Conservation (phyloP, 345 rosid genomes). For the Anastatica hierochuntica region DNA sequence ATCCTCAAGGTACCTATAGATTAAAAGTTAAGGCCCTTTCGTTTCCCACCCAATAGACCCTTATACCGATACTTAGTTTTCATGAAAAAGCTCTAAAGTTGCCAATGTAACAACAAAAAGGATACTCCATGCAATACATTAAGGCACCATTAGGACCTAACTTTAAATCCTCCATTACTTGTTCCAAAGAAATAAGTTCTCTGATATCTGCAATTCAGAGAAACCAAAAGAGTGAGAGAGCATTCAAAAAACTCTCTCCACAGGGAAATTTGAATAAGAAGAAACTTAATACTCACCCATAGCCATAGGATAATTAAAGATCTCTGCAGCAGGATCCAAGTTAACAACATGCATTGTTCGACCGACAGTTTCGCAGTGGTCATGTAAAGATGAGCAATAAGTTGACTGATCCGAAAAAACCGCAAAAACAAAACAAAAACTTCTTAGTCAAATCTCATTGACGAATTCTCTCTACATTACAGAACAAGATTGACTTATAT, state of each 20-base stretch:
- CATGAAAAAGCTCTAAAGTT: too few species aligned
- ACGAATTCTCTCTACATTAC: background rate
- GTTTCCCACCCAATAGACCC: too few species aligned
- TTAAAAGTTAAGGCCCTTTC: constrained; percentile 36
- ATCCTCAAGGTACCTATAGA: constrained; percentile 61
- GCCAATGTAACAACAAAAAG: constrained; percentile 16
- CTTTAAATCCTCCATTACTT: constrained; percentile 85
- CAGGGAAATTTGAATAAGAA: background rate
- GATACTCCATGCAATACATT: constrained; percentile 96
- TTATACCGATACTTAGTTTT: too few species aligned
- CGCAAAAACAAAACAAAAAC: background rate
- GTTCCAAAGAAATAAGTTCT: constrained; percentile 77
- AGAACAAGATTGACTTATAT: background rate
- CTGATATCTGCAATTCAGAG: constrained; percentile 59
- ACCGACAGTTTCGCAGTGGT: constrained; percentile 56
- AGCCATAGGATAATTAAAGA: constrained; percentile 82
- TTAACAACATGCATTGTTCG: constrained; percentile 64
- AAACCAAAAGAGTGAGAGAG: background rate
- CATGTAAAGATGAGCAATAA: constrained; percentile 70
- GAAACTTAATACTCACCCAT: constrained; percentile 42
- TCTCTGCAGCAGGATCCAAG: constrained; percentile 91
- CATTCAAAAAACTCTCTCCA: background rate
- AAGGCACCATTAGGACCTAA: constrained; percentile 93
- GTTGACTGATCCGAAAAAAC: constrained; percentile 49
- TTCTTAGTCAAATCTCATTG: background rate